A percentile compares a stretch with the other conserved stretches of the same genome.
Conservation (phyloP, 2,329 filamentous ascomycete species). For the Hymenoscyphus infarciens region DNA sequence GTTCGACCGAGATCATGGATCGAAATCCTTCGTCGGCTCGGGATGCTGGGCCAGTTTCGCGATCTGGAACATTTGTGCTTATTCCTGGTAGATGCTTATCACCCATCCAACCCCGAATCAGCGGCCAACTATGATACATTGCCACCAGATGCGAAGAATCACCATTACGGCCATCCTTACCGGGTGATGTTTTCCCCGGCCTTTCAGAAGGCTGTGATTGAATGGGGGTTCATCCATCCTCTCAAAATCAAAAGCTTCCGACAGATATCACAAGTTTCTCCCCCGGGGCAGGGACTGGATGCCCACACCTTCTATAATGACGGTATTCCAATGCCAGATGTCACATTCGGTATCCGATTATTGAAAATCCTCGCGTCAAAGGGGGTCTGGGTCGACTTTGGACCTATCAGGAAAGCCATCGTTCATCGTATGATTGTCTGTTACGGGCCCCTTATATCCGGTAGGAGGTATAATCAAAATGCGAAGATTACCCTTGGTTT, state of each 20-base stretch:
- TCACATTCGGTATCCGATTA: slow-evolving; percentile 30
- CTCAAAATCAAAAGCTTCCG: slow-evolving; percentile 9
- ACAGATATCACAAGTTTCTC: background rate
- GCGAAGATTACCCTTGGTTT: slow-evolving; percentile 13
- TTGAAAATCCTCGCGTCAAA: slow-evolving; percentile 25
- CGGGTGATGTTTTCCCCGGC: slow-evolving; percentile 40
- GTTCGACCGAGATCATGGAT: slow-evolving; percentile 48
- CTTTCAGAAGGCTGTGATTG: slow-evolving; percentile 45
- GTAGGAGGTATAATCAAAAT: slow-evolving; percentile 20
- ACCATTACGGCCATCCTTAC: slow-evolving; percentile 35
- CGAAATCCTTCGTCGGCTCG: slow-evolving; percentile 56
- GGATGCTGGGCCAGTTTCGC: slow-evolving; percentile 50
- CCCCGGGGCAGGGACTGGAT: background rate
- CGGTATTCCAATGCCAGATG: slow-evolving; percentile 3
- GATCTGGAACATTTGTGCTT: slow-evolving; percentile 52
- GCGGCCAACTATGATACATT: slow-evolving; percentile 18
- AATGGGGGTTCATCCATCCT: slow-evolving; percentile 45
- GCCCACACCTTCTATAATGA: background rate
- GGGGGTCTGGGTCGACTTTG: slow-evolving; percentile 20
- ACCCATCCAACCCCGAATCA: background rate
- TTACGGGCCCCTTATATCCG: slow-evolving; percentile 28
- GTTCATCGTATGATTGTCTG: slow-evolving; percentile 29
- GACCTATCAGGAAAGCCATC: slow-evolving; percentile 23
- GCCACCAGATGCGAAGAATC: slow-evolving; percentile 7
- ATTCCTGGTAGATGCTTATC: slow-evolving; percentile 39